Conservation (phyloP, 805 yeast species). For the Teunomyces panamensis region DNA sequence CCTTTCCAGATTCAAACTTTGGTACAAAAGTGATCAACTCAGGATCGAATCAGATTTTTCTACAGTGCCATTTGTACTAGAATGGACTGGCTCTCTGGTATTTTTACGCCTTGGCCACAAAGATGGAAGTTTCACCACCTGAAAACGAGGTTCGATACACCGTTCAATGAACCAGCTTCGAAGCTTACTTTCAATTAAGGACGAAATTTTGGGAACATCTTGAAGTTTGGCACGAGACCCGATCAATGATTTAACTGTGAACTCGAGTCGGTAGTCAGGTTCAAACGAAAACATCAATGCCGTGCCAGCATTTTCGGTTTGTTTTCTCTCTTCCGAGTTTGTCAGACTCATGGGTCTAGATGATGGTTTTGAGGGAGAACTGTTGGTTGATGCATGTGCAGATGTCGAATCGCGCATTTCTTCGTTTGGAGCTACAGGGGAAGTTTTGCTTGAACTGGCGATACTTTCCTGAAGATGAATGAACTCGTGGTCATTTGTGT, state of each 20-base stretch:
- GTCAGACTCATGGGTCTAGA: neutral
- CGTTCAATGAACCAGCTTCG: constrained; percentile 89
- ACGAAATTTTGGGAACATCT: constrained; percentile 87
- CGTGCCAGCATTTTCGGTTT: constrained; percentile 31
- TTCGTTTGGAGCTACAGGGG: constrained; percentile 2
- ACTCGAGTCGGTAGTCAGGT: constrained; percentile 88
- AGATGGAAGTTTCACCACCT: constrained; percentile 78
- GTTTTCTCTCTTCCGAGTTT: constrained; percentile 1
- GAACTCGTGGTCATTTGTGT: constrained; percentile 39
- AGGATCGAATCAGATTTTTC: constrained; percentile 14
- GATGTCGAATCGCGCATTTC: constrained; percentile 21
- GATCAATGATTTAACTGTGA: constrained; percentile 80
- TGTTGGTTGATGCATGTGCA: constrained; percentile 1
- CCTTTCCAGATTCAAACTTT: no score
- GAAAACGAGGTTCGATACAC: constrained; percentile 91
- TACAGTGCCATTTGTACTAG: constrained; percentile 13
- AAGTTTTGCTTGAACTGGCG: neutral
- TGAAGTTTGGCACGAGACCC: constrained; percentile 92
- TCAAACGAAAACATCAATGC: constrained; percentile 86
- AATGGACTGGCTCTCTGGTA: constrained; percentile 28
- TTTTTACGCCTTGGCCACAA: constrained; percentile 68
- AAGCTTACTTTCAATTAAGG: constrained; percentile 75
- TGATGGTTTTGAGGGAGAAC: constrained; percentile 2
- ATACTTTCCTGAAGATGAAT: constrained; percentile 9
- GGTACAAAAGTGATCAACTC: neutral